A percentile compares a stretch with the other conserved stretches of the same genome.
Conservation (phyloP, 139 green algal species). For the Picochlorum sp. region DNA sequence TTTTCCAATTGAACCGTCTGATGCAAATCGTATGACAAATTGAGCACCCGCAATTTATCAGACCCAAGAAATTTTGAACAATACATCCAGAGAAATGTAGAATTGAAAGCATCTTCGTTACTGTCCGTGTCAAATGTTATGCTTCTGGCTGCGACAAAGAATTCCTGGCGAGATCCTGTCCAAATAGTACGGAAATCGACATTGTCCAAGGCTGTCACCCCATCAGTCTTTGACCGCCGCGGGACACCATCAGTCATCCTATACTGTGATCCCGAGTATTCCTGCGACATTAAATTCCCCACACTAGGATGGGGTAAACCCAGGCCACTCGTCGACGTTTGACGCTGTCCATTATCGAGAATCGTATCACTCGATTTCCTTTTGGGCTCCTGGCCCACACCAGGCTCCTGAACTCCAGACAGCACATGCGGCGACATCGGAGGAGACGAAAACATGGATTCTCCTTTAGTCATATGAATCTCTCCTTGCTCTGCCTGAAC, state of each 20-base stretch:
- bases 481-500: background rate
- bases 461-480: no score
- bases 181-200: background rate
- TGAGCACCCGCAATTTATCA: background rate
- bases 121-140: background rate
- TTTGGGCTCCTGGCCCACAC: no score
- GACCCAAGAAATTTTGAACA: background rate
- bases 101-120: background rate
- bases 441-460: no score
- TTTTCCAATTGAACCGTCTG: constrained; percentile 7
- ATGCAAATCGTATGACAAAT: background rate
- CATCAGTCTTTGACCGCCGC: background rate
- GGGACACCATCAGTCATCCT: background rate
- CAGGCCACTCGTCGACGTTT: background rate
- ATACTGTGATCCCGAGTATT: background rate
- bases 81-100: background rate
- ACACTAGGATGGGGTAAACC: constrained; percentile 9
- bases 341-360: no score
- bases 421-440: no score
- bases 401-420: no score
- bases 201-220: background rate
- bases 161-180: background rate
- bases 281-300: background rate
- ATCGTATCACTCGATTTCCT: no score
- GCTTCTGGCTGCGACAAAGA: background rate